A percentile compares a stretch with the other conserved stretches of the same genome.
Conservation (phyloP, 202 grass and related monocot species). For the Digitaria exilis region DNA sequence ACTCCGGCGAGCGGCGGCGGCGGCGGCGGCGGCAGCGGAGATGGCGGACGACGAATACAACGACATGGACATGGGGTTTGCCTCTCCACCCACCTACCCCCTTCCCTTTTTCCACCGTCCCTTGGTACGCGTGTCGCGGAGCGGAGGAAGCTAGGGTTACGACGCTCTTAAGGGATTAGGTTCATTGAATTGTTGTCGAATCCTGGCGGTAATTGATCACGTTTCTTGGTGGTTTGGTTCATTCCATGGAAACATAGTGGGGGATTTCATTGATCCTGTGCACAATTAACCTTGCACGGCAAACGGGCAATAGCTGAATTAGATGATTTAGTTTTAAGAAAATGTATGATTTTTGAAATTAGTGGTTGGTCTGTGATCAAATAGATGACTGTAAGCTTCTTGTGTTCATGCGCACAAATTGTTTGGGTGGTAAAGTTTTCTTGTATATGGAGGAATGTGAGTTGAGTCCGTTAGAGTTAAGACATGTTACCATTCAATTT, state of each 20-base stretch:
- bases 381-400: background rate
- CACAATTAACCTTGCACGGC: background rate
- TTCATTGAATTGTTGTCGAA: background rate
- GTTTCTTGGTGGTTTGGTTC: background rate
- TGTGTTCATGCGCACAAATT: background rate
- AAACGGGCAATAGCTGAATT: background rate
- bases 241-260: background rate
- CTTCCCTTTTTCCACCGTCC: no score
- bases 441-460: background rate
- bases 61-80: conserved; percentile 43
- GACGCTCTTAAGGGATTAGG: background rate
- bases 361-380: background rate
- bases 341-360: background rate
- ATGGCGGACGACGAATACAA: conserved; percentile 56
- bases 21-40: no score
- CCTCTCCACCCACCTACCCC: background rate
- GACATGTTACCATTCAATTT: background rate
- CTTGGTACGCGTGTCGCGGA: background rate
- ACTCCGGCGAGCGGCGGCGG: background rate
- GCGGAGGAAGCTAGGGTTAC: conserved; percentile 8
- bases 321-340: background rate
- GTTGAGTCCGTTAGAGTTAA: background rate
- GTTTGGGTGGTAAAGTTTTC: background rate
- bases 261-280: background rate
- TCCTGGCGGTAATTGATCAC: background rate